Percentiles rank a stretch among this genome's conserved stretches.
Evolutionary conservation across 352 stramenopile genomes (phyloP).

Genomic region (Globisporangium barbulae): DNA sequence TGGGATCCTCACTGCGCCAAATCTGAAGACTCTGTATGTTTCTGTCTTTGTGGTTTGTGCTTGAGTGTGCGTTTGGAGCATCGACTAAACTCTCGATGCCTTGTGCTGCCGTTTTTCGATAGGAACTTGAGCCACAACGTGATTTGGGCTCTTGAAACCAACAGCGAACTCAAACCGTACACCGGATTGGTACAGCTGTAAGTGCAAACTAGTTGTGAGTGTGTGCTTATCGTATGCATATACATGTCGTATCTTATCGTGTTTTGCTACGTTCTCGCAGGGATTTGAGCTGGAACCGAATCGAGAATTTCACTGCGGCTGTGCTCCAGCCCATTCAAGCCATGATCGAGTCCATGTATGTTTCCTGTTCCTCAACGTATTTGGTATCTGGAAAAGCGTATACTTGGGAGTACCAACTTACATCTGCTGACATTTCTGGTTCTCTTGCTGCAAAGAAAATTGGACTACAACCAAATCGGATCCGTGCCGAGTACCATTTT

Average conservation of each 20-base stretch:
- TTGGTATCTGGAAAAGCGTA: neutral
- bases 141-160: conserved; percentile 54
- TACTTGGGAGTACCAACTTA: neutral
- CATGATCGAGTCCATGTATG: conserved; percentile 53
- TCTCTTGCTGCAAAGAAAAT: conserved; percentile 27
- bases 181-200: conserved; percentile 41
- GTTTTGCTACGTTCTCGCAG: conserved; percentile 20
- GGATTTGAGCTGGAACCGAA: conserved; percentile 51
- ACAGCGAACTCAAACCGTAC: conserved; percentile 46
- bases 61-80: neutral
- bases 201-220: conserved; percentile 9
- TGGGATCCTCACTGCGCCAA: conserved; percentile 21
- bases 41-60: neutral
- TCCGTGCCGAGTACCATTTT: conserved; percentile 60
- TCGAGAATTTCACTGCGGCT: conserved; percentile 51
- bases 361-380: neutral
- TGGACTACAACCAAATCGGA: conserved; percentile 57
- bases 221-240: neutral
- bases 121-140: conserved; percentile 69
- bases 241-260: neutral
- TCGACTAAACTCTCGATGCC: neutral
- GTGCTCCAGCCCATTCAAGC: conserved; percentile 45
- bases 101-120: neutral
- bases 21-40: conserved; percentile 47
- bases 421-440: neutral